These are phyloP conservation scores for Cerioporus squamosus DNA, from an alignment of 1,284 basidiomycete species.

Conservation along the genomic window DNA sequence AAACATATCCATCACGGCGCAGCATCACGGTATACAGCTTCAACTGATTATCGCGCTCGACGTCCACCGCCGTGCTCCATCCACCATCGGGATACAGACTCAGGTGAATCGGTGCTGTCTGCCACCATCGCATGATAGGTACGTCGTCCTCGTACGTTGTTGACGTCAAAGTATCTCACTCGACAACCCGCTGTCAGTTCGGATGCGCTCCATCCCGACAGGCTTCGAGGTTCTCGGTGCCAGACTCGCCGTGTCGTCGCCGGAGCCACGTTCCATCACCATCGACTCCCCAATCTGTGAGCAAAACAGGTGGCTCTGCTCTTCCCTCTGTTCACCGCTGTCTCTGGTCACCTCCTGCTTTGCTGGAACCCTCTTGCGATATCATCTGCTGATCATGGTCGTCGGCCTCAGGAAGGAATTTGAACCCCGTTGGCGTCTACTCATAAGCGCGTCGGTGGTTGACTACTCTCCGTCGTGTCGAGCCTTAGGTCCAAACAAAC, in stretches of 20 bases:
- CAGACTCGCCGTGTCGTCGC: constrained; percentile 9
- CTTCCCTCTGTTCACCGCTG: background rate
- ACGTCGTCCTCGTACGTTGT: background rate
- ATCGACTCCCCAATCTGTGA: background rate
- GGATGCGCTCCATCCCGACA: background rate
- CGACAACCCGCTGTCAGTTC: background rate
- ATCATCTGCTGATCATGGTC: too few species aligned
- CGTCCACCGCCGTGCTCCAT: background rate
- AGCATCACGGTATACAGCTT: background rate
- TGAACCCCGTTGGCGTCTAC: too few species aligned
- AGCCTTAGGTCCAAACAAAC: too few species aligned
- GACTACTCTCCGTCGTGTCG: too few species aligned
- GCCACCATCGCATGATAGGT: background rate
- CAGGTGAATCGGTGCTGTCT: too few species aligned
- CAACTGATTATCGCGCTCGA: background rate
- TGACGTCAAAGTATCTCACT: background rate
- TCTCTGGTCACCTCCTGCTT: too few species aligned
- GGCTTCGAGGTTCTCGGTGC: background rate
- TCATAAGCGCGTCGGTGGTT: too few species aligned
- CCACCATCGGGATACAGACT: too few species aligned
- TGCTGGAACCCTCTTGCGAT: too few species aligned
- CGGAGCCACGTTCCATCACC: background rate
- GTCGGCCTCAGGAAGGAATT: too few species aligned
- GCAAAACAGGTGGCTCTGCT: too few species aligned
- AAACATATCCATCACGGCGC: too few species aligned